A percentile compares a stretch with the other conserved stretches of the same genome.
These are phyloP conservation scores for Thermomyces lanuginosus DNA, from an alignment of 2,329 filamentous ascomycete genomes.

Conservation along the genomic window DNA sequence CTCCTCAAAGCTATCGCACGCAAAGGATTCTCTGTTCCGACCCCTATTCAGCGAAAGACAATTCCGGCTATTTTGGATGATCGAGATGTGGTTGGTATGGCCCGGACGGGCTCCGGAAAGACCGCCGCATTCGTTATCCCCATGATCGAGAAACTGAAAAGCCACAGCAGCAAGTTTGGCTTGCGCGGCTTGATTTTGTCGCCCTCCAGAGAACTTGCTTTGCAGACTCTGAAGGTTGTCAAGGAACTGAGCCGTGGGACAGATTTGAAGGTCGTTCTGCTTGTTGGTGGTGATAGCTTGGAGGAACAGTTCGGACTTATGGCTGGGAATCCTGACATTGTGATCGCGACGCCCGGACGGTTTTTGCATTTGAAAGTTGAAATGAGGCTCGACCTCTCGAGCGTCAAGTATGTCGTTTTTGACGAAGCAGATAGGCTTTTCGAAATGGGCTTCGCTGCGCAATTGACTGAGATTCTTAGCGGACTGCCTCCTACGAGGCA, in stretches of 20 bases:
- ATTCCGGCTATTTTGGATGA: constrained; percentile 80
- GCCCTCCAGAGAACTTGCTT: constrained; percentile 79
- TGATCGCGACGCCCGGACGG: constrained; percentile 91
- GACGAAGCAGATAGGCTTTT: constrained; percentile 95
- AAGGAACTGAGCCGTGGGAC: constrained; percentile 86
- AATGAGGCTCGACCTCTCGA: constrained; percentile 82
- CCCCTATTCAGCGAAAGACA: constrained; percentile 91
- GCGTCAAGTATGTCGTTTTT: constrained; percentile 86
- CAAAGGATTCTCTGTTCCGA: constrained; percentile 92
- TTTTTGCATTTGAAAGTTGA: constrained; percentile 96
- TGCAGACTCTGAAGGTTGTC: constrained; percentile 91
- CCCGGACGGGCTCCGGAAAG: constrained; percentile 94
- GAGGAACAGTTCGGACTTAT: constrained; percentile 91
- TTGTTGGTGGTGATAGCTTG: constrained; percentile 88
- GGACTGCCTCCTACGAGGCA: constrained; percentile 71
- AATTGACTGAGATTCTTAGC: constrained; percentile 83
- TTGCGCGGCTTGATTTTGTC: constrained; percentile 76
- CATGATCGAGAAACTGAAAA: constrained; percentile 87
- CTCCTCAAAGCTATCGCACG: constrained; percentile 79
- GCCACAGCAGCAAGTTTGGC: constrained; percentile 74
- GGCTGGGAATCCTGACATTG: constrained; percentile 87
- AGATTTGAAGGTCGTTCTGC: constrained; percentile 72
- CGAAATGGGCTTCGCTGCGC: constrained; percentile 94
- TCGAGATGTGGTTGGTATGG: constrained; percentile 98
- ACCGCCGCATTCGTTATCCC: constrained; percentile 96